Conservation (phyloP, 2,329 filamentous ascomycete species). For the Neospermospora avenae region DNA sequence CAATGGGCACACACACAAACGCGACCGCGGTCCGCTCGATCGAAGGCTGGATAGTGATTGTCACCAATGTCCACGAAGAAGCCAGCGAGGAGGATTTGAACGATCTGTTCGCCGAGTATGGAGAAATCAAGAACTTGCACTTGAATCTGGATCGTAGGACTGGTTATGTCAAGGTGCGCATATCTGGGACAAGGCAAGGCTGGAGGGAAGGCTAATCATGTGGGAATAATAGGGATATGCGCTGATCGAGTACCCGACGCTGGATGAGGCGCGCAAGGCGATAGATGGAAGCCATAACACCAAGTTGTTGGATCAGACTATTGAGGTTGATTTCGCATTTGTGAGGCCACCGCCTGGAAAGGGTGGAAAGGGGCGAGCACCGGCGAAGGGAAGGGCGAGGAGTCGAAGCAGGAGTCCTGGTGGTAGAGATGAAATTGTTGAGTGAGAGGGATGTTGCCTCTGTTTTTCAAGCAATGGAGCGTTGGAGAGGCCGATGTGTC, state of each 20-base stretch:
- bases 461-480: neutral
- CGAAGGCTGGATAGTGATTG: constrained; percentile 85
- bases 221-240: constrained; percentile 69
- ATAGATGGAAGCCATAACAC: constrained; percentile 75
- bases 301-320: constrained; percentile 77
- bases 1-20: constrained; percentile 69
- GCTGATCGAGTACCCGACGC: constrained; percentile 77
- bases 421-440: constrained; percentile 29
- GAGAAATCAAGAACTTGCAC: constrained; percentile 84
- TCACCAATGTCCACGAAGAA: constrained; percentile 85
- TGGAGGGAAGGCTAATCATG: neutral
- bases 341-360: constrained; percentile 72
- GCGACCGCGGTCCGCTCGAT: constrained; percentile 82
- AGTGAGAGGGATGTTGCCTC: constrained; percentile 5
- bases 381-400: constrained; percentile 34
- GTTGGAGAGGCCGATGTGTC: constrained; percentile 26
- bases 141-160: constrained; percentile 78
- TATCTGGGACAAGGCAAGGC: neutral
- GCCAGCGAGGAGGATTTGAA: constrained; percentile 79
- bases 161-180: constrained; percentile 76
- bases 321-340: constrained; percentile 81
- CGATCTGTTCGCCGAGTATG: constrained; percentile 79
- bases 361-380: constrained; percentile 36
- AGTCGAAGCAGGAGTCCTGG: constrained; percentile 35
- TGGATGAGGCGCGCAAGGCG: constrained; percentile 75